Evolutionary conservation across 495 filamentous ascomycete species (phyloP), one percentile per base, ranked within the genome.

Genomic region (Neurospora sp.): DNA sequence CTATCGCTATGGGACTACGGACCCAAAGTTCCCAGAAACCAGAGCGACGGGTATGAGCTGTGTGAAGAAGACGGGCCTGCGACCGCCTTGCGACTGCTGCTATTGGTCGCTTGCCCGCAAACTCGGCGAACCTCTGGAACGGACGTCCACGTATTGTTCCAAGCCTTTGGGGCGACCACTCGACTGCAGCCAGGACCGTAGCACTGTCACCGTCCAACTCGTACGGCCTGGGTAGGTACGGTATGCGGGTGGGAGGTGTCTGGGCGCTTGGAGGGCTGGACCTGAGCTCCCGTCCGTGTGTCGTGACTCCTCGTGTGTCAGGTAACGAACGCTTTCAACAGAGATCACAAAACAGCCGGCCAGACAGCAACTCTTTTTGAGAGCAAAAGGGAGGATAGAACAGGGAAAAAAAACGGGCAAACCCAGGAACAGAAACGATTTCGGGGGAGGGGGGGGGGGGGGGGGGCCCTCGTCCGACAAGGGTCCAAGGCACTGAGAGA

Each of bases 11-110:
- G 69, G 71, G 43, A 75, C 69, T 71, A 72, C 48, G 21, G 71
- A 74, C 74, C 76, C 73, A 76, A 74, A 39, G 75, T 71, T 80
- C 75, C 79, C 78, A 79, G 78, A 79, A 79, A 80, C 79, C 79
- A 78, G 73, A 79, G 74, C 71, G 78, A 78, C 75, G 79, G 78
- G 78, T 74, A 72, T 40, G 72, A 62, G 54, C 54, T 62, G 48
- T 62, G 48, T 74, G 70, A 76, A 66, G 75, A 66, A 75, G 74
- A 72, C 74, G 73, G 77, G 45, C 21, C 21, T 59, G 48, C 45
- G 48, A 59, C 48, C 24, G 13, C 21, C 48, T 74, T 73, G 78
- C 71, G 74, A 71, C 75, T 71, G 74, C 70, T 77, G 76, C 71
- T 76, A 79, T 79, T 81, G 78, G 78, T 74, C 36, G 71, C 69